Evolutionary conservation across 2,329 filamentous ascomycete species (phyloP).

Genomic region (Botryotinia calthae): DNA sequence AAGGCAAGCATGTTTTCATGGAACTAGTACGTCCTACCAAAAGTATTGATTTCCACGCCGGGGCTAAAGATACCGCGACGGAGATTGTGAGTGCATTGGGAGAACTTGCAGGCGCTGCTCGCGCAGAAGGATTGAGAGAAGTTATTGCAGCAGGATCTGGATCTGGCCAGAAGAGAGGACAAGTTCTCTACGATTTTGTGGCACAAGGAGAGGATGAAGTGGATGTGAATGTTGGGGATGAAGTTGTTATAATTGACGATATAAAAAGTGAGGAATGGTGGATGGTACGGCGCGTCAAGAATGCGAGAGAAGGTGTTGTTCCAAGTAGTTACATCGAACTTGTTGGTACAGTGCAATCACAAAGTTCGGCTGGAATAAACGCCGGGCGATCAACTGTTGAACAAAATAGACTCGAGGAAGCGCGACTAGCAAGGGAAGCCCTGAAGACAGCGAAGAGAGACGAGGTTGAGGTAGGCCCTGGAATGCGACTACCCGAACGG

Average conservation of each 20-base stretch:
- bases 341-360: slow-evolving; percentile 60
- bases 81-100: slow-evolving; percentile 88
- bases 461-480: slow-evolving; percentile 72
- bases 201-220: slow-evolving; percentile 97
- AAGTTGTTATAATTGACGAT: slow-evolving; percentile 87
- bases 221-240: slow-evolving; percentile 83
- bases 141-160: slow-evolving; percentile 78
- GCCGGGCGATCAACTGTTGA: slow-evolving; percentile 68
- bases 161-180: slow-evolving; percentile 72
- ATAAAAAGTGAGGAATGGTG: slow-evolving; percentile 96
- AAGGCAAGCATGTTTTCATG: slow-evolving; percentile 96
- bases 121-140: slow-evolving; percentile 80
- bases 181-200: slow-evolving; percentile 92
- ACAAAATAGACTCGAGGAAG: slow-evolving; percentile 76
- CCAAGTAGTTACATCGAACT: slow-evolving; percentile 95
- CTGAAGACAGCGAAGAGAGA: slow-evolving; percentile 59
- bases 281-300: slow-evolving; percentile 88
- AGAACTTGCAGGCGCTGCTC: slow-evolving; percentile 81
- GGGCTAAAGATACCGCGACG: slow-evolving; percentile 92
- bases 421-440: slow-evolving; percentile 77
- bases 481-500: slow-evolving; percentile 72
- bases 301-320: slow-evolving; percentile 91
- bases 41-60: slow-evolving; percentile 94
- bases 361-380: slow-evolving; percentile 54
- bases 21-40: slow-evolving; percentile 90